Percentiles rank a stretch among this genome's conserved stretches.
Conservation (phyloP, 176 grass and related monocot species). For the Carex parvula region DNA sequence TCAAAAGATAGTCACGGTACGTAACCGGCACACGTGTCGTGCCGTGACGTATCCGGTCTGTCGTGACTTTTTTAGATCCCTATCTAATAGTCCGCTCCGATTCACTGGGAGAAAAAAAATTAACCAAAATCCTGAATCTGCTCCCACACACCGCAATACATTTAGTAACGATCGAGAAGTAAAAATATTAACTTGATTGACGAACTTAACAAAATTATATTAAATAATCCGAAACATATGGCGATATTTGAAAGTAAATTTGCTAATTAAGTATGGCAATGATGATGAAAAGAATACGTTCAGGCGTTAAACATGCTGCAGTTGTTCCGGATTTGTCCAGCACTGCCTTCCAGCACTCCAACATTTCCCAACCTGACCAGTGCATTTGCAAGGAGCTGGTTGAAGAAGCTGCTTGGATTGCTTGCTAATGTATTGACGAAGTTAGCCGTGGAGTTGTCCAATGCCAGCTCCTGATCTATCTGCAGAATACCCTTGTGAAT, state of each 20-base stretch:
- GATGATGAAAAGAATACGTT: too few relatives aligned
- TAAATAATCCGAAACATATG: background rate
- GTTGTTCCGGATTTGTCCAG: constrained; percentile 48
- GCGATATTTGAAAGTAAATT: constrained; percentile 33
- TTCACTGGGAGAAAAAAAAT: too few relatives aligned
- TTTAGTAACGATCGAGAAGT: background rate
- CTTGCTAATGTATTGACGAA: constrained; percentile 31
- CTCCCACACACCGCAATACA: background rate
- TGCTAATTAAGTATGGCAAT: background rate
- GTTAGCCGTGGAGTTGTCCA: constrained; percentile 17
- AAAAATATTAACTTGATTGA: background rate
- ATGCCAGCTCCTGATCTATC: constrained; percentile 48
- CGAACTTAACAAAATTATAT: background rate
- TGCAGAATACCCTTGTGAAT: constrained; percentile 30
- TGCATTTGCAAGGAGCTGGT: constrained; percentile 31
- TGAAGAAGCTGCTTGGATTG: constrained; percentile 19
- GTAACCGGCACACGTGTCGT: too few relatives aligned
- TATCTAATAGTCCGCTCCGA: too few relatives aligned
- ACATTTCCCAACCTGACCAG: constrained; percentile 45
- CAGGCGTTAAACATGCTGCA: constrained; percentile 39
- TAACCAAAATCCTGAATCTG: too few relatives aligned
- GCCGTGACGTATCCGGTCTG: too few relatives aligned
- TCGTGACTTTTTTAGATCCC: too few relatives aligned
- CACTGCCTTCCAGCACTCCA: constrained; percentile 32
- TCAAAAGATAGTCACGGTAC: too few relatives aligned